These are phyloP conservation scores for Umbelopsis sp. DNA, from an alignment of 371 early-diverging fungal species.

Conservation along the genomic window DNA sequence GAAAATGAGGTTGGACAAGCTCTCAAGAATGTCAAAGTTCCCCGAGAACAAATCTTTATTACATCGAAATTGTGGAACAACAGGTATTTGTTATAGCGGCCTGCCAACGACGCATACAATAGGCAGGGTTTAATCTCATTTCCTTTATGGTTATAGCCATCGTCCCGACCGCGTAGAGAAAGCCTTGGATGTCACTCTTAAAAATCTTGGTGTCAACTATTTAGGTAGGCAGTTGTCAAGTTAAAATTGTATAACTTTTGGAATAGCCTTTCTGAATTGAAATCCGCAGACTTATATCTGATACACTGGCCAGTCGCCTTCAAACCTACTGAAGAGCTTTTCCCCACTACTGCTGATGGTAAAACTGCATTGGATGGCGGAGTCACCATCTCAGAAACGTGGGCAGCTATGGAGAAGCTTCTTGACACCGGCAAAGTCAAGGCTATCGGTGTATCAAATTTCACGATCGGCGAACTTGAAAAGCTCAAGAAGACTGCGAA, in stretches of 20 bases:
- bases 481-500: constrained; percentile 55
- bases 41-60: constrained; percentile 56
- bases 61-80: constrained; percentile 67
- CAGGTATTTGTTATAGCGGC: not conserved
- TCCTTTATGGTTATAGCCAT: constrained; percentile 19
- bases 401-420: constrained; percentile 65
- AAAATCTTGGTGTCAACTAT: constrained; percentile 47
- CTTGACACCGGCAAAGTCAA: constrained; percentile 68
- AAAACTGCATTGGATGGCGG: constrained; percentile 29
- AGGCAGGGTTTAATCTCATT: not conserved
- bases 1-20: constrained; percentile 59
- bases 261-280: too few species aligned
- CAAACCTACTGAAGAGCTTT: constrained; percentile 4
- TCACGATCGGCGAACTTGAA: constrained; percentile 53
- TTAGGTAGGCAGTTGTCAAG: constrained; percentile 37
- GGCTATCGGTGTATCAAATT: constrained; percentile 71
- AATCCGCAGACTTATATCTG: constrained; percentile 41
- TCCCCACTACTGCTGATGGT: constrained; percentile 33
- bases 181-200: constrained; percentile 37
- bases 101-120: not conserved
- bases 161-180: constrained; percentile 33
- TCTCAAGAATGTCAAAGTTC: constrained; percentile 33
- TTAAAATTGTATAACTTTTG: too few species aligned
- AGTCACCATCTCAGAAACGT: constrained; percentile 37
- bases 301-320: constrained; percentile 62